phyloP scores from a whole-genome alignment of 2,329 filamentous ascomycete genomes.

The Aspergillus ochraceus region DNA sequence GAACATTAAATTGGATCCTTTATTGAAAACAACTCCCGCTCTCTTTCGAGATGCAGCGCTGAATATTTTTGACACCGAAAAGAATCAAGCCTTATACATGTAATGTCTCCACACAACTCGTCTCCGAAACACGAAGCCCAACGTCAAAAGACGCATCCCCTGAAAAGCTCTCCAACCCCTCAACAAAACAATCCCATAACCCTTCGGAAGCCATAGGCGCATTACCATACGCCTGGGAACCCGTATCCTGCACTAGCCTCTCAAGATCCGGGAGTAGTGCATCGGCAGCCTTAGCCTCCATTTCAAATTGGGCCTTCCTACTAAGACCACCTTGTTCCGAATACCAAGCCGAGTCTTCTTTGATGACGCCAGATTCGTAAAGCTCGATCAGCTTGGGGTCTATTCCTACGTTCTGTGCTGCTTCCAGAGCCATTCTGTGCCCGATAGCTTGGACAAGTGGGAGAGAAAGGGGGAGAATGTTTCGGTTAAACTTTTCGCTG shows the following conservation, averaged over 20 bases:
- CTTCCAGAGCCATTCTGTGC: slow-evolving; percentile 24
- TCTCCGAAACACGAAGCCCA: not conserved
- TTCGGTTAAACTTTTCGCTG: slow-evolving; percentile 19
- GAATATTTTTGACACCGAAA: not conserved
- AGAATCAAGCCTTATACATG: not conserved
- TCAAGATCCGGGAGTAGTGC: slow-evolving; percentile 13
- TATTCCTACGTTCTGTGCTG: slow-evolving; percentile 16
- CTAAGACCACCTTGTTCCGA: slow-evolving; percentile 10
- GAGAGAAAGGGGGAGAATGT: slow-evolving; percentile 18
- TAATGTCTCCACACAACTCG: not conserved
- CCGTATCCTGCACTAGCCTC: slow-evolving; percentile 4
- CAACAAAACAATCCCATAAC: slow-evolving; percentile 11
- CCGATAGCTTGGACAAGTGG: slow-evolving; percentile 23
- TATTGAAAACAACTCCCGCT: too few species aligned
- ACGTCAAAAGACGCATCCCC: not conserved
- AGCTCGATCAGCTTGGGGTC: slow-evolving; percentile 11
- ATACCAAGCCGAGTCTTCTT: slow-evolving; percentile 18
- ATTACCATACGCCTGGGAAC: slow-evolving; percentile 9
- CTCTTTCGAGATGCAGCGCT: too few species aligned
- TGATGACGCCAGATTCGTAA: slow-evolving; percentile 14
- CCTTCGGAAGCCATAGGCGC: slow-evolving; percentile 16
- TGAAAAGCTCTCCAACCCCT: slow-evolving; percentile 5
- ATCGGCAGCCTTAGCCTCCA: slow-evolving; percentile 14
- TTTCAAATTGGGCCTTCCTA: slow-evolving; percentile 7
- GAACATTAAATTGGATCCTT: too few species aligned